Evolutionary conservation across 2,329 filamentous ascomycete genomes (phyloP), one percentile per base, ranked within the genome.

Genomic region (Colletotrichum falcatum): DNA sequence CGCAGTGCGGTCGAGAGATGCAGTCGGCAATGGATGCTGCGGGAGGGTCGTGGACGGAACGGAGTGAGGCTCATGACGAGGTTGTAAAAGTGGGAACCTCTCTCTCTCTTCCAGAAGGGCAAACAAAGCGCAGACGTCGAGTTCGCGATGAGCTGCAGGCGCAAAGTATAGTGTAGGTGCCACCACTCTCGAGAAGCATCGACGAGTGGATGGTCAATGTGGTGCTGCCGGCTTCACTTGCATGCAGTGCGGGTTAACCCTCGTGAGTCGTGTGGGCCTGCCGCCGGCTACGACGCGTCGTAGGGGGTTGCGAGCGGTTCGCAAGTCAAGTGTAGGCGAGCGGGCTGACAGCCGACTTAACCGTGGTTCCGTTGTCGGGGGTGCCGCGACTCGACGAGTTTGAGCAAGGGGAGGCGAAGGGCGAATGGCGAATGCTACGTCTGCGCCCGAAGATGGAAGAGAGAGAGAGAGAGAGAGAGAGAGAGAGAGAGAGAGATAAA

Each of bases 21-120:
- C 30, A 18, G 55, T 60, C 30, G 39, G 8, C 35, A 12, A 33
- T 7, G 23, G 11, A 42, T 35, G n/a, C 51, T 33, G 37, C n/a
- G 39, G 33, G 20, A 53, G 6, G 28, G 37, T 11, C n/a, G 3
- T 26, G 39, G 39, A 62, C 51, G 56, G 5, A 33, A 33, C 3
- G 65, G 58, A 42, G 46, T 62, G 64, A 66, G 56, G 56, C 56
- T 61, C 18, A 55, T 23, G 39, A 60, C 28, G 11, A 70, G 64
- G 55, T 37, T 66, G 49, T 61, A n/a, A 61, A 51, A 66, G 66
- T 61, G 62, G 66, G 55, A 55, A 61, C n/a, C n/a, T n/a, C n/a
- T n/a, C n/a, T n/a, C n/a, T 18, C 18, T 56, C 49, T 66, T 61
- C 63, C 44, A 53, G 53, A 53, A 64, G 16, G 14, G 28, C 7